A percentile compares a stretch with the other conserved stretches of the same genome.
Conservation (phyloP, 768 basidiomycete species). For the Naematelia aurantialba region DNA sequence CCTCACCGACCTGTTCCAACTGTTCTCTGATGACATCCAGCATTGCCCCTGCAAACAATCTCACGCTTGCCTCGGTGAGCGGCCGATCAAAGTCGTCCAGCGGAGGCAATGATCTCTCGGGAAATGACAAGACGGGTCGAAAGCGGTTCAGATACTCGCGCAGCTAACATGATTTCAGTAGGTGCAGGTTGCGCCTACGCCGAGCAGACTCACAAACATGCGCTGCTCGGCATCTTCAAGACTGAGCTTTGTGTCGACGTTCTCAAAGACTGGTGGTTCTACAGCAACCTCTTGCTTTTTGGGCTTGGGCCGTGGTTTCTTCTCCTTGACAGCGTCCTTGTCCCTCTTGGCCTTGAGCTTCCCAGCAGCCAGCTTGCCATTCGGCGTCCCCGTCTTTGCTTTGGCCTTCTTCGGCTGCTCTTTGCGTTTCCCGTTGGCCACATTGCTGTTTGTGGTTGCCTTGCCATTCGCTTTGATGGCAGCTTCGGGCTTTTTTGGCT, state of each 20-base stretch:
- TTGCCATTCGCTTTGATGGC: slow-evolving; percentile 4
- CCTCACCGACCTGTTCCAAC: slow-evolving; percentile 14
- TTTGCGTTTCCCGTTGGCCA: neutral
- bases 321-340: slow-evolving; percentile 2
- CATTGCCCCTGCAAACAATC: slow-evolving; percentile 36
- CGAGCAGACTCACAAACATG: slow-evolving; percentile 20
- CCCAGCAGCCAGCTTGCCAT: neutral
- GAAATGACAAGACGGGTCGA: slow-evolving; percentile 16
- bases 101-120: slow-evolving; percentile 25
- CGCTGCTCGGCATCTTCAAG: slow-evolving; percentile 29
- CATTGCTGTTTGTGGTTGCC: neutral
- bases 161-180: slow-evolving; percentile 20
- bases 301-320: slow-evolving; percentile 5
- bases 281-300: slow-evolving; percentile 9
- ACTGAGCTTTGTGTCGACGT: slow-evolving; percentile 26
- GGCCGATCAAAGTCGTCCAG: slow-evolving; percentile 43
- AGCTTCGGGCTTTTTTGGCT: slow-evolving; percentile 5
- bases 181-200: neutral
- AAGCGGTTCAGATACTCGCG: slow-evolving; percentile 38
- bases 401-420: slow-evolving; percentile 9
- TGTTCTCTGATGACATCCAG: slow-evolving; percentile 33
- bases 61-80: slow-evolving; percentile 33
- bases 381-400: neutral
- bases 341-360: slow-evolving; percentile 1
- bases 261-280: slow-evolving; percentile 32